Conservation (phyloP, 257 asterid species). For the Nicotiana benthamiana region DNA sequence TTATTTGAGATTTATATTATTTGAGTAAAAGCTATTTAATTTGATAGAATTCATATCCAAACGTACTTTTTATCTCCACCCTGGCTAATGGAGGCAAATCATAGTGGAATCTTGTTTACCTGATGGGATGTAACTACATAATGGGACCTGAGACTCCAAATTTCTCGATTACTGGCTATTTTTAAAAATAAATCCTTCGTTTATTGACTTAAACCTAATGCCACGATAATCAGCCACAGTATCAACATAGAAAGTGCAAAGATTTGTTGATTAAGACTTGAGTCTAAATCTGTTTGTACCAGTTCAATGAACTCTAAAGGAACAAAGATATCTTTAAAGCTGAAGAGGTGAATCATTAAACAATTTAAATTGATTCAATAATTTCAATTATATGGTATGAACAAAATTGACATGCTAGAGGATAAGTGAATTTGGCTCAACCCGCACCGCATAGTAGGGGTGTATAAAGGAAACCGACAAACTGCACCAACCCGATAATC, state of each 20-base stretch:
- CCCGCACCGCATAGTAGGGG: too few species aligned
- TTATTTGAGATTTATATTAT: too few species aligned
- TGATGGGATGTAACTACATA: constrained; percentile 21
- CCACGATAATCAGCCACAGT: not conserved
- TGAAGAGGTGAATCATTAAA: not conserved
- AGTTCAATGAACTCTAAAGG: not conserved
- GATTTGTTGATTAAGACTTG: constrained; percentile 3
- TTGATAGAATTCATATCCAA: too few species aligned
- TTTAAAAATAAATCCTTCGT: not conserved
- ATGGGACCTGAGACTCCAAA: not conserved
- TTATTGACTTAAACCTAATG: not conserved
- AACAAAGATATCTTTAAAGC: not conserved
- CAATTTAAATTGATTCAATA: not conserved
- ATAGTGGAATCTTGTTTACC: constrained; percentile 14
- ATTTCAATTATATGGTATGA: not conserved
- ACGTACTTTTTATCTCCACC: too few species aligned
- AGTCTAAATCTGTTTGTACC: not conserved
- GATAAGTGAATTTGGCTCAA: too few species aligned
- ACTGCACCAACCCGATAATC: too few species aligned
- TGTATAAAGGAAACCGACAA: too few species aligned
- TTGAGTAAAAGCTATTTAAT: too few species aligned
- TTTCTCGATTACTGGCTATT: not conserved
- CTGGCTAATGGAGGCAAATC: constrained; percentile 1
- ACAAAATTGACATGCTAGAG: not conserved
- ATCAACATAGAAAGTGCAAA: constrained; percentile 5